A percentile compares a stretch with the other conserved stretches of the same genome.
Evolutionary conservation across 2,329 filamentous ascomycete genomes (phyloP).

Genomic region (Shiraia bambusicola): DNA sequence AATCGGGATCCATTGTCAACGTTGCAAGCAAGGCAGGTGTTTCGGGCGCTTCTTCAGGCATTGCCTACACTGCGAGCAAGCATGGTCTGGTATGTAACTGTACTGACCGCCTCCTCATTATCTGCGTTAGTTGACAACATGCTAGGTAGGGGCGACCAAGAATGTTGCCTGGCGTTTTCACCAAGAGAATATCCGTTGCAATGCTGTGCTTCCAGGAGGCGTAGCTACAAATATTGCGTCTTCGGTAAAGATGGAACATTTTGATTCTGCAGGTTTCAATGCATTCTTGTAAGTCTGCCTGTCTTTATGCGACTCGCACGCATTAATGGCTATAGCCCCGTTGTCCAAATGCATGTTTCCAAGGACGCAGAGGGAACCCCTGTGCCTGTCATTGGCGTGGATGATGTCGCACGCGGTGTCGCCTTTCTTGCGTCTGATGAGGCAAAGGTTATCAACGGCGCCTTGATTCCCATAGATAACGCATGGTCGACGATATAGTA

Average conservation of each 20-base stretch:
- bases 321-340: constrained; percentile 7
- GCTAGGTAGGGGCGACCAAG: constrained; percentile 49
- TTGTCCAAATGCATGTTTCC: constrained; percentile 24
- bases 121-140: not conserved
- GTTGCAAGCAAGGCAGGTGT: constrained; percentile 33
- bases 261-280: constrained; percentile 22
- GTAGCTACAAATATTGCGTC: constrained; percentile 21
- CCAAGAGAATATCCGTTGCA: constrained; percentile 50
- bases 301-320: not conserved
- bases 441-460: constrained; percentile 28
- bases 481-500: constrained; percentile 32
- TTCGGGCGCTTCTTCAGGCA: constrained; percentile 46
- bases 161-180: constrained; percentile 52
- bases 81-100: constrained; percentile 44
- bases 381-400: constrained; percentile 19
- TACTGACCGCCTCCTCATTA: not conserved
- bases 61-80: constrained; percentile 51
- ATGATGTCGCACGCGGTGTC: constrained; percentile 29
- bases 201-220: constrained; percentile 48
- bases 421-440: constrained; percentile 30
- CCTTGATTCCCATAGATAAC: constrained; percentile 30
- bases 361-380: constrained; percentile 27
- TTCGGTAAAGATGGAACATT: constrained; percentile 26
- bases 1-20: constrained; percentile 48
- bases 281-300: constrained; percentile 21